phyloP scores from a whole-genome alignment of 2,329 filamentous ascomycete species.

The Cryphonectria parasitica region DNA sequence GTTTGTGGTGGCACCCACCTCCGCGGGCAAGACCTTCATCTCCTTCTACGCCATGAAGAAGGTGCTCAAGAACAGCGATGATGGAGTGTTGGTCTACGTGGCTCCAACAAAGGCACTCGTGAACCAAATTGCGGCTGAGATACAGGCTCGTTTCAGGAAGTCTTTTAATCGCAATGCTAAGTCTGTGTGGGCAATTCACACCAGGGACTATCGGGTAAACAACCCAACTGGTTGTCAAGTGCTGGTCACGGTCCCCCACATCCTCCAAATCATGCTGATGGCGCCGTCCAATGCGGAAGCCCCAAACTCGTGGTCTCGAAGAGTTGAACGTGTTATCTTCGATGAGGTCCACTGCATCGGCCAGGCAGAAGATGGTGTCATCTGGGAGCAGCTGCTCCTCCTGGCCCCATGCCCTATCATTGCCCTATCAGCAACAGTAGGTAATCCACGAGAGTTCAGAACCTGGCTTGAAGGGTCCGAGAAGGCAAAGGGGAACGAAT shows the following conservation, averaged over 20 bases:
- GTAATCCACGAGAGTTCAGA: conserved; percentile 72
- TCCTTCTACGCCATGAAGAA: conserved; percentile 85
- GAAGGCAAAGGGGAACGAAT: conserved; percentile 61
- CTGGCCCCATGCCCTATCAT: conserved; percentile 78
- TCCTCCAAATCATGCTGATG: conserved; percentile 78
- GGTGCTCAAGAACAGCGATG: conserved; percentile 67
- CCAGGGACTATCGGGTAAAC: conserved; percentile 75
- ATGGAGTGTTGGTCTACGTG: conserved; percentile 76
- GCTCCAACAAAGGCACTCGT: conserved; percentile 82
- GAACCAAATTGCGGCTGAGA: conserved; percentile 81
- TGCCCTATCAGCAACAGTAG: conserved; percentile 78
- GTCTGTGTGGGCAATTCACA: conserved; percentile 80
- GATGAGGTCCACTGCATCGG: conserved; percentile 84
- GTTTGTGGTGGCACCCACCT: conserved; percentile 78
- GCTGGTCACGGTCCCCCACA: conserved; percentile 76
- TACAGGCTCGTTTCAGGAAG: conserved; percentile 76
- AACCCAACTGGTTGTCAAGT: conserved; percentile 74
- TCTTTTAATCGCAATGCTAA: conserved; percentile 61
- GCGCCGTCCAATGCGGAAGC: conserved; percentile 65
- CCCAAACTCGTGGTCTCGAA: conserved; percentile 60
- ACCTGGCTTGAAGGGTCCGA: conserved; percentile 70
- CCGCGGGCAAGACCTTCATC: conserved; percentile 82
- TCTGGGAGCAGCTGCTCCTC: conserved; percentile 79
- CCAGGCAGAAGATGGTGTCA: conserved; percentile 72
- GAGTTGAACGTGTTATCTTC: conserved; percentile 77